Base-by-base conservation (phyloP, 2,329 filamentous ascomycete species). In the Penicillium rolfsii region DNA sequence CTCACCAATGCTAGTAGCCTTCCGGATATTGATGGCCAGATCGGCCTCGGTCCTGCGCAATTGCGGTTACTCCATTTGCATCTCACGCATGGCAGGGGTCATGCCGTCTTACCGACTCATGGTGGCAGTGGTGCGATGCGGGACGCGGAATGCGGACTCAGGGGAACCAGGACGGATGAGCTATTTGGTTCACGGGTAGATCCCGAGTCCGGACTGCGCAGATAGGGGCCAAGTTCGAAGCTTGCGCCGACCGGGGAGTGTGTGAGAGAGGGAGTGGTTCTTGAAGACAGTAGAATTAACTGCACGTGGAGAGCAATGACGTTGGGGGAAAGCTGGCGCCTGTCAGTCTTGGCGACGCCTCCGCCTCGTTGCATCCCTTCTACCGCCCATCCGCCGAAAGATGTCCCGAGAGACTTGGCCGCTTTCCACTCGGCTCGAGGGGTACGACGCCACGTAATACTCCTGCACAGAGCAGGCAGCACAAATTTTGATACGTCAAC, bases 21-120 rank as follows among this genome's bases (percentile, higher is more conserved):
- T 89, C 71, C 84, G 84, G 74, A 89, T 88, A 76, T 88, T 87
- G 73, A 87, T 85, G 72, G 85, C 82, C 66, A 89, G 80, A 74
- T 89, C 86, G 50, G 84, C 81, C 76, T 89, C 87, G 69, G 86
- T 84, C 74, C 84, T 85, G 61, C 57, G 64, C 49, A 49, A 61
- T 64, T 48, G 46, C 30, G 11, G 48, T 65, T 60, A 64, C 62
- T 36, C 58, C 38, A 35, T 35, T 46, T 56, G 46, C 45, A 57
- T 49, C 49, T 55, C 49, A 16, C 11, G 36, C 28, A 14, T 46
- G 35, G 30, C 24, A 33, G 55, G 30, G 26, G 48, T 6, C 14
- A 48, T 64, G 30, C 52, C 40, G 58, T 80, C 40, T 71, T 77
- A 87, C 84, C 85, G 87, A 77, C 83, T 85, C 82, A 88, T 84